Evolutionary conservation across 2,329 filamentous ascomycete species (phyloP), one percentile per base, ranked within the genome.

Genomic region (Cladorrhinum sp.): DNA sequence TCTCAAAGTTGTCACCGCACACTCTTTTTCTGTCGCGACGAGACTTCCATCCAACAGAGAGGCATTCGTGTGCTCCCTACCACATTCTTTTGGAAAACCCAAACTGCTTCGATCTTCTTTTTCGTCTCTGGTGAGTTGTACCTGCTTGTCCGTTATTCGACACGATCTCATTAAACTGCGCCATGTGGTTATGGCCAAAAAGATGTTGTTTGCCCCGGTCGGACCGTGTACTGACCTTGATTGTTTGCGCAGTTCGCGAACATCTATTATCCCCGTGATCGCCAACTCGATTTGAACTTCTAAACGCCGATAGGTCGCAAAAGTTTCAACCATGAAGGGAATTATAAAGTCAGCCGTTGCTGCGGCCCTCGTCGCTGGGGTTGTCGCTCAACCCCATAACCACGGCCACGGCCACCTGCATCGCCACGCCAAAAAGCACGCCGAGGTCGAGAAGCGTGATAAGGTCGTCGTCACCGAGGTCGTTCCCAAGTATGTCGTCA

Each of bases 351-450:
- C 80, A 65, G 78, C 81, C 70, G 70, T 84, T 61, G 79, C 80
- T 75, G 83, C 81, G 60, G 77, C 81, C 45, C 67, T 85, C 57
- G 81, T 80, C 62, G 77, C 76, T 50, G 75, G 82, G 57, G 81
- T 78, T 60, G 78, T 79, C 55, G 87, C 87, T 27, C 81, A 86
- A 68, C 82, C 79, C 62, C 82, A 84, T 69, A 75, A 77, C 50
- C 85, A 89, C 70, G 75, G 77, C 29, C 85, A 88, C 72, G 75
- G 77, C 62, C 86, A 88, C 72, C 80, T 80, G 62, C 85, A 85
- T 65, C 74, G 80, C 68, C 85, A 86, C 72, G 80, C 78, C 67
- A 81, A 78, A 64, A 85, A 83, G 76, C 79, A 83, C 62, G 75
- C 67, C 32, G 71, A 77, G 36, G 76, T 78, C 62, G 78, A 82